Conservation (phyloP, 78 protist genomes). For the Cavenderia fasciculata region DNA sequence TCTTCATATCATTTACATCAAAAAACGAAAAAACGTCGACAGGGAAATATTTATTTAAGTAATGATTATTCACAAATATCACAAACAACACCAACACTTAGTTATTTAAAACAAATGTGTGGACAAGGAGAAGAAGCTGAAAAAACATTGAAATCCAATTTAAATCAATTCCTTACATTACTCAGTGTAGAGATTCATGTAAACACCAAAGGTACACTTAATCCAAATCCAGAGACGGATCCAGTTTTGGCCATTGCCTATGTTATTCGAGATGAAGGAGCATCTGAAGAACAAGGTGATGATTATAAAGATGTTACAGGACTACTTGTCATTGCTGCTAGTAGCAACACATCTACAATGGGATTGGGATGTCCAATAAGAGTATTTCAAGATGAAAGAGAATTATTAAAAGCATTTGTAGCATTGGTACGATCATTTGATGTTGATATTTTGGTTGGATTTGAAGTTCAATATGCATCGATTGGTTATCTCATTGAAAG, state of each 20-base stretch:
- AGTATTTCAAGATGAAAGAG: constrained; percentile 16
- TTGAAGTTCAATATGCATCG: constrained; percentile 87
- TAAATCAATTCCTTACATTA: constrained; percentile 76
- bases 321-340: constrained; percentile 33
- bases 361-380: constrained; percentile 15
- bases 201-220: constrained; percentile 32
- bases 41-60: no score
- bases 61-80: constrained; percentile 54
- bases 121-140: not conserved
- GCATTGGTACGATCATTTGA: constrained; percentile 77
- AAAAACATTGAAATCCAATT: constrained; percentile 9
- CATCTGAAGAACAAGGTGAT: constrained; percentile 38
- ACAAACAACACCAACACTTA: constrained; percentile 32
- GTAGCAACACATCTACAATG: not conserved
- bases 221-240: constrained; percentile 80
- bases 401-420: constrained; percentile 51
- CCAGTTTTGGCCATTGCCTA: constrained; percentile 44
- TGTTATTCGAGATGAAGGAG: constrained; percentile 72
- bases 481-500: constrained; percentile 90
- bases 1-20: not conserved
- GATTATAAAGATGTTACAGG: constrained; percentile 70
- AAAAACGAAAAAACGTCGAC: not conserved
- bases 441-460: constrained; percentile 91
- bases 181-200: constrained; percentile 77
- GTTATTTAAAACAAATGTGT: not conserved